Percentiles rank a stretch among this genome's conserved stretches.
Conservation (phyloP, 371 early-diverging fungal species). For the Parasitella parasitica region DNA sequence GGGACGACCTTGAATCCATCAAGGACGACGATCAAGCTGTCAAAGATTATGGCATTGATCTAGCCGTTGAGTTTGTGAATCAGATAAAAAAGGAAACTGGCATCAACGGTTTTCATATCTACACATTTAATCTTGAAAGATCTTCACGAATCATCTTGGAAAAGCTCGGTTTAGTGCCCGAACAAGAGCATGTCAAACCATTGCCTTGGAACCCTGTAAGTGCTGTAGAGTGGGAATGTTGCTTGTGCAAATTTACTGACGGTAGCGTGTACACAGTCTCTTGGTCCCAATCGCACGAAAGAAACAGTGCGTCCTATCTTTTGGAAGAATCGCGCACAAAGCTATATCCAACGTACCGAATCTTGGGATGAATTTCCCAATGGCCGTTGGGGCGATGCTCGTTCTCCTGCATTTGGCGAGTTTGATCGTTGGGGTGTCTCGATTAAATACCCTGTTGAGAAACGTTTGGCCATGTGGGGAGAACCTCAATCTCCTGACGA, state of each 20-base stretch:
- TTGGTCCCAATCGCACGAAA: slow-evolving; percentile 81
- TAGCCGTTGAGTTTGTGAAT: slow-evolving; percentile 79
- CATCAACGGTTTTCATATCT: slow-evolving; percentile 75
- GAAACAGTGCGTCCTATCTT: slow-evolving; percentile 97
- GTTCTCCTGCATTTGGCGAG: slow-evolving; percentile 93
- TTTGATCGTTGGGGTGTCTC: slow-evolving; percentile 87
- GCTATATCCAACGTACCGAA: slow-evolving; percentile 92
- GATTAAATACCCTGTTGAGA: slow-evolving; percentile 66
- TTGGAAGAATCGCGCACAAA: slow-evolving; percentile 93
- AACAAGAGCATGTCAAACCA: slow-evolving; percentile 77
- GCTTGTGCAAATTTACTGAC: background rate
- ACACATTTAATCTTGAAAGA: slow-evolving; percentile 91
- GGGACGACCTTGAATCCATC: slow-evolving; percentile 86
- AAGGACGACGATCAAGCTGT: slow-evolving; percentile 96
- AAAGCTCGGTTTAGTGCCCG: slow-evolving; percentile 74
- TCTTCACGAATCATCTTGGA: slow-evolving; percentile 85
- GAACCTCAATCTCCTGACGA: slow-evolving; percentile 68
- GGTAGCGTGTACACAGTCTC: slow-evolving; percentile 39
- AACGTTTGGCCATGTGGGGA: slow-evolving; percentile 80
- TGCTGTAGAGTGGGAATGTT: no score
- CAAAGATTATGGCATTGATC: slow-evolving; percentile 89
- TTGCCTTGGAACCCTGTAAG: slow-evolving; percentile 91
- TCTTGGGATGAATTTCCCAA: slow-evolving; percentile 98
- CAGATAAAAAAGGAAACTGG: slow-evolving; percentile 68
- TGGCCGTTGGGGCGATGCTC: slow-evolving; percentile 97